A percentile compares a stretch with the other conserved stretches of the same genome.
These are phyloP conservation scores for Schrenkiella parvula DNA, from an alignment of 345 rosid species.

Conservation along the genomic window DNA sequence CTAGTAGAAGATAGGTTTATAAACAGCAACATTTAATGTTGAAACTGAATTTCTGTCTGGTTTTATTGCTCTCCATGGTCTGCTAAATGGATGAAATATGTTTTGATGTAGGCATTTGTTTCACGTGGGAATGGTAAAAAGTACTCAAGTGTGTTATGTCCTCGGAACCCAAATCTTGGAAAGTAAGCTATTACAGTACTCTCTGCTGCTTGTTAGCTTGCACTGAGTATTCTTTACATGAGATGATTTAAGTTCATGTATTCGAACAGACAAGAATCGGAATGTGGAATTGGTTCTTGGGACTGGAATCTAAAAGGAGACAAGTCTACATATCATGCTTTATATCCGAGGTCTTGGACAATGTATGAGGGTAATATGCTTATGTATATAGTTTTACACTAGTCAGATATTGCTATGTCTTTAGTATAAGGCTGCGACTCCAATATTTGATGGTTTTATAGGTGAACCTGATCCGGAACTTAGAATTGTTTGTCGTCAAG, in stretches of 20 bases:
- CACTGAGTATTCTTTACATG: not conserved
- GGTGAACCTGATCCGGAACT: slow-evolving; percentile 97
- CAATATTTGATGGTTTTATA: slow-evolving; percentile 25
- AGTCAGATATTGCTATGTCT: not conserved
- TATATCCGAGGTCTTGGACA: slow-evolving; percentile 97
- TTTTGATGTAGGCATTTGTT: slow-evolving; percentile 32
- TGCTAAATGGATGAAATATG: not conserved
- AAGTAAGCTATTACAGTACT: slow-evolving; percentile 17
- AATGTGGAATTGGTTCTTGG: slow-evolving; percentile 78
- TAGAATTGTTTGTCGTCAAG: slow-evolving; percentile 77
- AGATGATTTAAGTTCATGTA: slow-evolving; percentile 16
- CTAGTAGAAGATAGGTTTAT: not conserved
- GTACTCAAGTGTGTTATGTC: slow-evolving; percentile 29
- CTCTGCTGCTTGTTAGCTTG: not conserved
- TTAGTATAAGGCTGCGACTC: not conserved
- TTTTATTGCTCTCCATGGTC: not conserved
- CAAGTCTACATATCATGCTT: slow-evolving; percentile 83
- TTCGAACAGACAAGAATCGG: slow-evolving; percentile 47
- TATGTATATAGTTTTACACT: not conserved
- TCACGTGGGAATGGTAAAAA: slow-evolving; percentile 24
- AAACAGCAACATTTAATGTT: not conserved
- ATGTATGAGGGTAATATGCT: slow-evolving; percentile 66
- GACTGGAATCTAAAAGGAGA: slow-evolving; percentile 89
- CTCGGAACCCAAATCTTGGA: slow-evolving; percentile 18
- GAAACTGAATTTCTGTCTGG: not conserved